These are phyloP conservation scores for Amauroascus niger DNA, from an alignment of 2,329 filamentous ascomycete species.

Conservation along the genomic window DNA sequence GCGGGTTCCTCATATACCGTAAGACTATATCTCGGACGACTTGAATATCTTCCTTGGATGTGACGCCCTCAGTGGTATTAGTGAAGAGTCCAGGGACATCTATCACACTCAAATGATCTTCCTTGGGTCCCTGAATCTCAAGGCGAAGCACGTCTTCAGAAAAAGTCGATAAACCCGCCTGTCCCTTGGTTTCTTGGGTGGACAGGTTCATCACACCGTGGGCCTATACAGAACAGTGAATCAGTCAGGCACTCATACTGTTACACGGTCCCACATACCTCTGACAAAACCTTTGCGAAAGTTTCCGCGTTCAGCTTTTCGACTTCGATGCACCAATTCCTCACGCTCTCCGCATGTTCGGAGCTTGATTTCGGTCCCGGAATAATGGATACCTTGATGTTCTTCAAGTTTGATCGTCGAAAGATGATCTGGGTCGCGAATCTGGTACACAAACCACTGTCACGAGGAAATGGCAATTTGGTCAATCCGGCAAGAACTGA, in stretches of 20 bases:
- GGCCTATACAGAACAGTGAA: slow-evolving; percentile 15
- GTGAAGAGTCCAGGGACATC: slow-evolving; percentile 42
- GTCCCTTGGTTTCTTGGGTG: slow-evolving; percentile 12
- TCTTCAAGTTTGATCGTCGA: slow-evolving; percentile 20
- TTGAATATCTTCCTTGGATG: slow-evolving; percentile 18
- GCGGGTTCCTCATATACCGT: slow-evolving; percentile 46
- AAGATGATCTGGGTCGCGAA: slow-evolving; percentile 42
- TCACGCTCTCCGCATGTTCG: slow-evolving; percentile 19
- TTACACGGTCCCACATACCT: slow-evolving; percentile 19
- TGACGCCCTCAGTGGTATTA: slow-evolving; percentile 7
- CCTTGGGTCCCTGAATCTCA: slow-evolving; percentile 35
- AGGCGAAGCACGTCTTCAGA: slow-evolving; percentile 35
- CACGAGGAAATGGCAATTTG: slow-evolving; percentile 14
- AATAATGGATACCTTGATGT: slow-evolving; percentile 31
- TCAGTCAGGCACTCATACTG: background rate
- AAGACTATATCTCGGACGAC: slow-evolving; percentile 14
- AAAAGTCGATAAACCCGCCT: slow-evolving; percentile 25
- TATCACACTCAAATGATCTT: slow-evolving; percentile 36
- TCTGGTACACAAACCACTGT: slow-evolving; percentile 33
- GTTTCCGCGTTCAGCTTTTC: slow-evolving; percentile 15
- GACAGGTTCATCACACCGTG: slow-evolving; percentile 22
- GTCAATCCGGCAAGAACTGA: slow-evolving; percentile 18
- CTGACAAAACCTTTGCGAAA: slow-evolving; percentile 22
- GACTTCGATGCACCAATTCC: slow-evolving; percentile 22
- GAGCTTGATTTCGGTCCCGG: slow-evolving; percentile 23